Evolutionary conservation across 2,329 filamentous ascomycete genomes (phyloP).

Genomic region (Ophiostoma angusticollis): DNA sequence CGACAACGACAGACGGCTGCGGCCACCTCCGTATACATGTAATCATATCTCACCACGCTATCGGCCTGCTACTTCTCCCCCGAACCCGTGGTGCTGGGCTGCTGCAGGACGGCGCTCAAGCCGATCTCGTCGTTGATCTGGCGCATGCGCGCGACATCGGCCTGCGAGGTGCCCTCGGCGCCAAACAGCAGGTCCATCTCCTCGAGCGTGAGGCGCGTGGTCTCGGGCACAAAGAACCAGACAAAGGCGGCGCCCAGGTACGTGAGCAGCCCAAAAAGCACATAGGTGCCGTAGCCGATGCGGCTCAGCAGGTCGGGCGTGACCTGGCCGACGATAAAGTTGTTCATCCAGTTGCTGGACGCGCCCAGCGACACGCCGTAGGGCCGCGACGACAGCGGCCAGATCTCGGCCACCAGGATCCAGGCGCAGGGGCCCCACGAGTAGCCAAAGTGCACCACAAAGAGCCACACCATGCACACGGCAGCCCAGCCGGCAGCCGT

Average conservation of each 20-base stretch:
- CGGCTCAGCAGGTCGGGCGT: slow-evolving; percentile 53
- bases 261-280: slow-evolving; percentile 55
- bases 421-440: slow-evolving; percentile 63
- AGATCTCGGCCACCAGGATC: slow-evolving; percentile 65
- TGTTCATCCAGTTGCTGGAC: slow-evolving; percentile 51
- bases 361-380: slow-evolving; percentile 60
- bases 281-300: slow-evolving; percentile 59
- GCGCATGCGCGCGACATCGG: slow-evolving; percentile 58
- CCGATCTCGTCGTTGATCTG: slow-evolving; percentile 61
- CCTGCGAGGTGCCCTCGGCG: slow-evolving; percentile 50
- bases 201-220: slow-evolving; percentile 49
- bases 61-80: slow-evolving; percentile 1
- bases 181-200: slow-evolving; percentile 43
- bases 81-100: not conserved
- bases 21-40: too few species aligned
- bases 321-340: slow-evolving; percentile 54
- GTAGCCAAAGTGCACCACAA: slow-evolving; percentile 62
- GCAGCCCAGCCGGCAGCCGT: slow-evolving; percentile 57
- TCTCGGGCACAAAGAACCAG: slow-evolving; percentile 53
- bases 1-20: too few species aligned
- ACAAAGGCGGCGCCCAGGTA: slow-evolving; percentile 48
- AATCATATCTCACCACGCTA: too few species aligned
- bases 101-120: slow-evolving; percentile 29
- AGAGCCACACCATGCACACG: slow-evolving; percentile 57
- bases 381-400: slow-evolving; percentile 55